A percentile compares a stretch with the other conserved stretches of the same genome.
These are phyloP conservation scores for Lycium ferocissimum DNA, from an alignment of 257 asterid genomes.

Conservation along the genomic window DNA sequence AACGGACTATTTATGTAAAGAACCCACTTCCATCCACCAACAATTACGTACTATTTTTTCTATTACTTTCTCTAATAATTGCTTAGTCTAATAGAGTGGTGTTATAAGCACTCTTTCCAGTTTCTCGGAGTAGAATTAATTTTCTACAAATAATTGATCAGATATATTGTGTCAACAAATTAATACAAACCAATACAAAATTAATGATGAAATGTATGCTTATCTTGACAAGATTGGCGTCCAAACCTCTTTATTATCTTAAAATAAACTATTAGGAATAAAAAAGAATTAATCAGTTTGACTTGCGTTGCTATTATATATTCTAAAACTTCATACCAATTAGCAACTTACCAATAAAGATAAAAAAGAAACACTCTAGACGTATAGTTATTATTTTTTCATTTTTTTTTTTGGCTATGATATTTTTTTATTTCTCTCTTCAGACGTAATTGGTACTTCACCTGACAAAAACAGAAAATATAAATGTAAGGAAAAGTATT, in stretches of 20 bases:
- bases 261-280: neutral
- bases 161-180: neutral
- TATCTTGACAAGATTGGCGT: neutral
- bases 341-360: neutral
- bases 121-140: neutral
- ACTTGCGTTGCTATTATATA: neutral
- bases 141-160: neutral
- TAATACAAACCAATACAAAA: neutral
- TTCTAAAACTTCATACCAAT: neutral
- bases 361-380: neutral
- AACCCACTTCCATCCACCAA: no score
- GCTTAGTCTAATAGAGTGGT: no score
- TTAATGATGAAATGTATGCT: neutral
- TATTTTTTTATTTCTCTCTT: no score
- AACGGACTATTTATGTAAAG: no score
- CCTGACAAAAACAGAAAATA: no score
- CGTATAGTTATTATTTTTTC: neutral
- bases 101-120: no score
- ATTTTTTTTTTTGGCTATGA: no score
- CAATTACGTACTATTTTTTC: no score
- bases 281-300: neutral
- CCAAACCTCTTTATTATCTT: neutral
- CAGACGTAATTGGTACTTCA: no score
- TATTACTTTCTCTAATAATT: no score
- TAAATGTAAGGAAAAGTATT: no score